A percentile compares a stretch with the other conserved stretches of the same genome.
Conservation (phyloP, 2,329 filamentous ascomycete species). For the Ambrosiella beaveri region DNA sequence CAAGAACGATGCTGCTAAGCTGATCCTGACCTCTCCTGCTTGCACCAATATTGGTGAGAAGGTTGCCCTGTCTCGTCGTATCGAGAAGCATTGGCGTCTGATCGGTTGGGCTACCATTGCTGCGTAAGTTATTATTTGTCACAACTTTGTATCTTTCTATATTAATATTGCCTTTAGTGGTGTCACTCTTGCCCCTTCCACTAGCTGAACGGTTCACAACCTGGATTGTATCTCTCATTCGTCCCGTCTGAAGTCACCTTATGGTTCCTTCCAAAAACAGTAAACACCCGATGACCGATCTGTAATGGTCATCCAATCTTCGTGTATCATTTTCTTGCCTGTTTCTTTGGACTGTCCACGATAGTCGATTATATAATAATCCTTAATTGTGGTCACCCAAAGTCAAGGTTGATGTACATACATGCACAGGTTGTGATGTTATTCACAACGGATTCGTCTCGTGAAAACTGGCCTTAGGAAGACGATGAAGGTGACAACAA, state of each 20-base stretch:
- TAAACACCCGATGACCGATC: not conserved
- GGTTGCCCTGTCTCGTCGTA: constrained; percentile 87
- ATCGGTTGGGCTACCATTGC: constrained; percentile 81
- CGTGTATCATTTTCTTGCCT: constrained; percentile 1
- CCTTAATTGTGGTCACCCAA: too few species aligned
- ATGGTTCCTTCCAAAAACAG: not conserved
- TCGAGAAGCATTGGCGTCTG: constrained; percentile 97
- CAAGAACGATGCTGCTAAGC: constrained; percentile 92
- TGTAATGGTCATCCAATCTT: not conserved
- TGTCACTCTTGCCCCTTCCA: constrained; percentile 36
- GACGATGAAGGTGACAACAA: not conserved
- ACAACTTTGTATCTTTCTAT: not conserved
- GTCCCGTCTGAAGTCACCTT: not conserved
- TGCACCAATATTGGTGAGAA: constrained; percentile 98
- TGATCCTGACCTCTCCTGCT: constrained; percentile 79
- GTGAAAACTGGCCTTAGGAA: not conserved
- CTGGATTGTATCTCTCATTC: constrained; percentile 2
- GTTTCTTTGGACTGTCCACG: not conserved
- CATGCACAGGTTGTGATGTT: not conserved
- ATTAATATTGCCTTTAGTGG: constrained; percentile 23
- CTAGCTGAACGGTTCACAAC: constrained; percentile 21
- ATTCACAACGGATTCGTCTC: not conserved
- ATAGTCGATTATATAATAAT: too few species aligned
- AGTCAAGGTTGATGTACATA: too few species aligned
- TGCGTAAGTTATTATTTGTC: constrained; percentile 30